These are phyloP conservation scores for Ashbya aceris DNA, from an alignment of 1,139 yeast species.

Conservation along the genomic window DNA sequence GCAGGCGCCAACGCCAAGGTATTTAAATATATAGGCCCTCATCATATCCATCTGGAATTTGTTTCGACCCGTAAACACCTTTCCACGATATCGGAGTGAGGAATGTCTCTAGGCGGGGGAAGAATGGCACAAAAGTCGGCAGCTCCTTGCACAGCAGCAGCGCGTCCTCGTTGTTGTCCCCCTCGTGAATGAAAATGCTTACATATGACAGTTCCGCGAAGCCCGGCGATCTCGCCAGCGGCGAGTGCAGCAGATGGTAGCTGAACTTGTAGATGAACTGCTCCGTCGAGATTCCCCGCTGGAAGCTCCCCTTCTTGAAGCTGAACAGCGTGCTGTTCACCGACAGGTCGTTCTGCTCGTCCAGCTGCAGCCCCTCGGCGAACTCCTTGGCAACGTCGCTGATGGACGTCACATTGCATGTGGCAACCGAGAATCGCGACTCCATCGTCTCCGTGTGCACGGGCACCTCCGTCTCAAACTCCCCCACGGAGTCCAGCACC, in stretches of 20 bases:
- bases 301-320: constrained; percentile 21
- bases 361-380: constrained; percentile 16
- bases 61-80: constrained; percentile 71
- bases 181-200: constrained; percentile 65
- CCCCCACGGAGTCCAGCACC: constrained; percentile 65
- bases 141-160: constrained; percentile 40
- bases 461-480: constrained; percentile 35
- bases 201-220: constrained; percentile 19
- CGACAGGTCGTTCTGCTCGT: constrained; percentile 13
- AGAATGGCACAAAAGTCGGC: constrained; percentile 25
- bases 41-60: constrained; percentile 60
- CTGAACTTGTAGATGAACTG: constrained; percentile 24
- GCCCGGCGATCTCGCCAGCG: constrained; percentile 5
- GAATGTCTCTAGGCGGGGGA: constrained; percentile 29
- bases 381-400: constrained; percentile 18
- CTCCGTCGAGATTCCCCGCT: constrained; percentile 23
- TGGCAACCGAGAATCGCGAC: constrained; percentile 17
- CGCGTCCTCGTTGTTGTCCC: constrained; percentile 79
- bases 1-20: no score
- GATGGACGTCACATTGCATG: constrained; percentile 19
- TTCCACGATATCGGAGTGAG: constrained; percentile 68
- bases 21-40: constrained; percentile 61
- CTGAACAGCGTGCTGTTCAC: constrained; percentile 19
- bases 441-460: constrained; percentile 7
- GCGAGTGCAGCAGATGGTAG: constrained; percentile 22